Evolutionary conservation across 1,139 yeast genomes (phyloP), one percentile per base, ranked within the genome.

Genomic region (Hyphopichia burtonii): DNA sequence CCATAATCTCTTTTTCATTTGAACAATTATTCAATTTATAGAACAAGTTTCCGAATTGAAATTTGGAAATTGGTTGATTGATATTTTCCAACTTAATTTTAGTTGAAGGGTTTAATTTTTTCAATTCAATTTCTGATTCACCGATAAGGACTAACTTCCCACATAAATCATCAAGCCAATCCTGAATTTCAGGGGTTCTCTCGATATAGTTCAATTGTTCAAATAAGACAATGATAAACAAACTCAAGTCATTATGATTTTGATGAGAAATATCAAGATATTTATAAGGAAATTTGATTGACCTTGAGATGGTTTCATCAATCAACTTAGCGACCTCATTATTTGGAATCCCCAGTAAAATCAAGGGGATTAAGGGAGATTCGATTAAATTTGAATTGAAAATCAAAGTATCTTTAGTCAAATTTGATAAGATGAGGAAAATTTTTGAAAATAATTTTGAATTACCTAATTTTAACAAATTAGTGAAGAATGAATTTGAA

Each of bases 201-300:
- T 54, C 50, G 12, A 80, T 75, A 56, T 74, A 86, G 43, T 76
- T 71, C 63, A 84, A 78, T 59, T 91, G 98, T 50, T 91, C 97
- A 39, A 81, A 61, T 4, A 89, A 55, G 0, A 86, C 80, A 34
- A 86, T 75, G 2, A 80, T 57, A 44, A 89, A 80, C 0, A 94
- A 85, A 53, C 96, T 86, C 14, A 83, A 47, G 7, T 63, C 66
- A 12, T 61, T 46, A 38, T 58, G 62, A 12, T 60, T 58, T 2
- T 58, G 52, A 40, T 76, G 78, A 1, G 87, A 72, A 44, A 71
- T 55, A 56, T 91, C 98, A 41, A 88, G 75, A 52, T 89, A 91
- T 56, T 86, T 89, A 63, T 85, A 93, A 0, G 97, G 97, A 1
- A 88, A 66, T 46, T 80, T 75, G 41, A 85, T 73, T 46, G 83